phyloP scores from a whole-genome alignment of 768 basidiomycete species.

The Gelatoporia subvermispora region DNA sequence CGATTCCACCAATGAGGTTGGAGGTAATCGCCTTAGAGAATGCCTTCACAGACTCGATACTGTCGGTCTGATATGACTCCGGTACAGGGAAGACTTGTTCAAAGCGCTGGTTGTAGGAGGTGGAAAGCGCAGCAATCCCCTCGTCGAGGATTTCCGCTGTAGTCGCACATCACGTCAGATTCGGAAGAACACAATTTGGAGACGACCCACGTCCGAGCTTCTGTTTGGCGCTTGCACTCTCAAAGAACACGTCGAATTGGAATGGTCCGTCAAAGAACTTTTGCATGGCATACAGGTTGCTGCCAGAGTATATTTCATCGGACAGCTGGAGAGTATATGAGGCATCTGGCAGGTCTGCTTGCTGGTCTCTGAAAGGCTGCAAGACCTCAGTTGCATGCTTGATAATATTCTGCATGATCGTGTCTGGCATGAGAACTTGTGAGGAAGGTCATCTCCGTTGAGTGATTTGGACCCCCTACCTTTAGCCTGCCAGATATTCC shows the following conservation, averaged over 20 bases:
- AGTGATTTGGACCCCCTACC: conserved; percentile 34
- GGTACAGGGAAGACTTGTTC: conserved; percentile 64
- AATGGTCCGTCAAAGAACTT: conserved; percentile 82
- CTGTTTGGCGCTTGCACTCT: conserved; percentile 64
- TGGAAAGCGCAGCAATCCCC: conserved; percentile 62
- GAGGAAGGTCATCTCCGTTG: not conserved
- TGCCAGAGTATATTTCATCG: conserved; percentile 64
- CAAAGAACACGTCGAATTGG: conserved; percentile 86
- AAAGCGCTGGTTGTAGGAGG: conserved; percentile 65
- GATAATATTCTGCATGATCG: conserved; percentile 57
- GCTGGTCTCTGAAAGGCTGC: conserved; percentile 47
- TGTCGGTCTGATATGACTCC: conserved; percentile 43
- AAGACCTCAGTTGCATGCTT: conserved; percentile 51
- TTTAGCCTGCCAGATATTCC: conserved; percentile 81
- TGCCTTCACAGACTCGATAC: conserved; percentile 43
- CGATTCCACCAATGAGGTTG: conserved; percentile 88
- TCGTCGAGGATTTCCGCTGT: conserved; percentile 55
- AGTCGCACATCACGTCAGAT: not conserved
- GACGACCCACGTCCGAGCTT: conserved; percentile 31
- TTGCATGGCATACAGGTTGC: conserved; percentile 85
- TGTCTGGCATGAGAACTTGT: conserved; percentile 36
- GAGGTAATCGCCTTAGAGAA: conserved; percentile 91
- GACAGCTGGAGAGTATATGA: conserved; percentile 74
- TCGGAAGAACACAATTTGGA: not conserved
- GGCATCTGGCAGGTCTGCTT: conserved; percentile 62